phyloP scores from a whole-genome alignment of 352 stramenopile species.

The Phytophthora crassamura region DNA sequence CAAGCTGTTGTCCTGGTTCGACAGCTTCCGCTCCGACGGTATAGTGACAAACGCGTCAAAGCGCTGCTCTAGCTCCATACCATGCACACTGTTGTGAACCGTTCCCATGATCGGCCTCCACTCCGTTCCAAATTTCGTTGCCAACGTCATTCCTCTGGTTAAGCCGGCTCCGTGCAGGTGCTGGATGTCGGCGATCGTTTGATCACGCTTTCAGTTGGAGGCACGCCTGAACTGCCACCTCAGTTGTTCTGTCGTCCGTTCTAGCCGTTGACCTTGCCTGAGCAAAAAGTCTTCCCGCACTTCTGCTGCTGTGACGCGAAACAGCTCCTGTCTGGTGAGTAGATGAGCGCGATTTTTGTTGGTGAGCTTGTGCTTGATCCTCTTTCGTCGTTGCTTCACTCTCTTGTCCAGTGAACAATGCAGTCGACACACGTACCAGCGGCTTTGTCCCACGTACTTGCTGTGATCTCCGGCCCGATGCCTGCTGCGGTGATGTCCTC shows the following conservation, averaged over 20 bases:
- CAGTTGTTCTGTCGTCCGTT: neutral
- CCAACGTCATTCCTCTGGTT: neutral
- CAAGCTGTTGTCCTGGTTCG: neutral
- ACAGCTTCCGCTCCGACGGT: neutral
- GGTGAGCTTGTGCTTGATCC: neutral
- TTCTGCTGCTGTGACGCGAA: too few species aligned
- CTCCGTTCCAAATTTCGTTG: neutral
- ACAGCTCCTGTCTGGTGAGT: neutral
- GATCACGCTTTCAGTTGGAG: neutral
- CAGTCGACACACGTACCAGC: neutral
- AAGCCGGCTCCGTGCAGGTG: neutral
- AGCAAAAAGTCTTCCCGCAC: too few species aligned
- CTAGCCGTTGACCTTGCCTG: neutral
- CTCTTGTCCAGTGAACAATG: neutral
- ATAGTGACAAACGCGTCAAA: slow-evolving; percentile 1
- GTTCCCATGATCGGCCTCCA: neutral
- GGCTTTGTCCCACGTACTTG: neutral
- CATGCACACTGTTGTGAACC: too few species aligned
- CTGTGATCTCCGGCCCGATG: neutral
- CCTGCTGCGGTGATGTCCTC: neutral
- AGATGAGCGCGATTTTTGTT: neutral
- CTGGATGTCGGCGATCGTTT: neutral
- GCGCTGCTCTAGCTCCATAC: neutral
- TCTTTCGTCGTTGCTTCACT: neutral
- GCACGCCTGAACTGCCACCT: slow-evolving; percentile 1